Percentiles rank a stretch among this genome's conserved stretches.
Conservation (phyloP, 306 rosid species). For the Quercus mongolica region DNA sequence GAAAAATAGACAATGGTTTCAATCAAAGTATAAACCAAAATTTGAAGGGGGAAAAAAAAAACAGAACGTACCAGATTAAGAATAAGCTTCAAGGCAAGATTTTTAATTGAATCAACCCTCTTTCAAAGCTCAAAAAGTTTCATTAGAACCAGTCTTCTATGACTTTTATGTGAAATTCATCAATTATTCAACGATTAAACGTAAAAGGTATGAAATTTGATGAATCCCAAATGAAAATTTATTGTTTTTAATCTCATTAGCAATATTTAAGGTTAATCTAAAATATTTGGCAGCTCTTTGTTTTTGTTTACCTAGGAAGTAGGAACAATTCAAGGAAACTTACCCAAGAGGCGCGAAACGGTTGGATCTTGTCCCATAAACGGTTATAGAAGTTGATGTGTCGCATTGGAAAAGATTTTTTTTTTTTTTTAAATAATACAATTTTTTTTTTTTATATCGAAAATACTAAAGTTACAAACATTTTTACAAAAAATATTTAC, state of each 20-base stretch:
- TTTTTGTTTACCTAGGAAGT: neutral
- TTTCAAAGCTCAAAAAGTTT: neutral
- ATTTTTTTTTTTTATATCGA: too few relatives aligned
- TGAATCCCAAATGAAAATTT: neutral
- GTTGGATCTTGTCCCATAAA: slow-evolving; percentile 34
- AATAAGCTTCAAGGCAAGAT: neutral
- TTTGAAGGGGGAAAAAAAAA: neutral
- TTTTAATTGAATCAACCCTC: neutral
- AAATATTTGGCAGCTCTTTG: neutral
- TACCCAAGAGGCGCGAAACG: slow-evolving; percentile 29
- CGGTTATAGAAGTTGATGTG: slow-evolving; percentile 28
- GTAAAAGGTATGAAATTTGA: neutral
- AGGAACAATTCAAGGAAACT: neutral
- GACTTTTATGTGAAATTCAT: neutral
- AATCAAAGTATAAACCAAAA: neutral
- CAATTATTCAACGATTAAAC: neutral
- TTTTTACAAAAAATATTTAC: too few relatives aligned
- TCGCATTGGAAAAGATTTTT: neutral
- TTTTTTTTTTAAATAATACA: neutral
- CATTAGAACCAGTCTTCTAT: neutral
- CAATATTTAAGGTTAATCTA: neutral
- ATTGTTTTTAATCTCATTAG: neutral
- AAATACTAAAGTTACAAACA: too few relatives aligned
- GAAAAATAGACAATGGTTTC: neutral
- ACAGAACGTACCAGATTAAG: too few relatives aligned